Evolutionary conservation across 2,329 filamentous ascomycete genomes (phyloP).

Genomic region (Elsinoe ampelina): DNA sequence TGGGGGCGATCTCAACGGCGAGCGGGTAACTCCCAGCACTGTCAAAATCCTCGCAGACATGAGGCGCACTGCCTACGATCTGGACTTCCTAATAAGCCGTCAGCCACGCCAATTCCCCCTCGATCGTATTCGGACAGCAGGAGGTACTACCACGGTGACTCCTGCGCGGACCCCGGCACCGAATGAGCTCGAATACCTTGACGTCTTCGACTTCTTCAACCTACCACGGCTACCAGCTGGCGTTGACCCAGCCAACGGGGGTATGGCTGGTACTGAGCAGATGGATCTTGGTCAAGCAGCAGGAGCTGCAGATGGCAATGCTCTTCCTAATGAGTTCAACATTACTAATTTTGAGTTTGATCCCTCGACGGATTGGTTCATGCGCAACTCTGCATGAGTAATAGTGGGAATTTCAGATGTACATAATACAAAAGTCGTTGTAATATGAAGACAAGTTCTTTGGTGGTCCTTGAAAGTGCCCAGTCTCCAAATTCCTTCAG

Average conservation of each 20-base stretch:
- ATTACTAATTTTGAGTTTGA: constrained; percentile 72
- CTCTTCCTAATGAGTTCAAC: constrained; percentile 54
- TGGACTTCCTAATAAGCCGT: constrained; percentile 79
- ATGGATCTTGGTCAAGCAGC: constrained; percentile 16
- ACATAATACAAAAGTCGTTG: neutral
- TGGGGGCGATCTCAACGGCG: constrained; percentile 48
- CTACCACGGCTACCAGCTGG: constrained; percentile 58
- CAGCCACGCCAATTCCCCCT: constrained; percentile 48
- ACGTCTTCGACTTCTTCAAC: constrained; percentile 94
- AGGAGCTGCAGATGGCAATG: constrained; percentile 18
- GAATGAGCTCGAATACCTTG: constrained; percentile 80
- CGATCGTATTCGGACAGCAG: constrained; percentile 24
- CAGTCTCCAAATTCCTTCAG: too few species aligned
- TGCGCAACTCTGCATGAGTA: neutral
- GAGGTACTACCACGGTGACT: constrained; percentile 22
- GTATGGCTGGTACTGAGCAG: constrained; percentile 22
- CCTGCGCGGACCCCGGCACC: constrained; percentile 48
- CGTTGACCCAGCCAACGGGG: constrained; percentile 20
- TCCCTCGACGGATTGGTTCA: constrained; percentile 66
- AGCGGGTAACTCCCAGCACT: constrained; percentile 68
- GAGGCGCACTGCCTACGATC: constrained; percentile 79
- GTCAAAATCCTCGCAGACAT: constrained; percentile 86
- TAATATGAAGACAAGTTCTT: too few species aligned
- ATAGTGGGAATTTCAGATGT: neutral
- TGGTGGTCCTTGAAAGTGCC: too few species aligned